These are phyloP conservation scores for Rhizopogon rudus DNA, from an alignment of 768 basidiomycete genomes.

Conservation along the genomic window DNA sequence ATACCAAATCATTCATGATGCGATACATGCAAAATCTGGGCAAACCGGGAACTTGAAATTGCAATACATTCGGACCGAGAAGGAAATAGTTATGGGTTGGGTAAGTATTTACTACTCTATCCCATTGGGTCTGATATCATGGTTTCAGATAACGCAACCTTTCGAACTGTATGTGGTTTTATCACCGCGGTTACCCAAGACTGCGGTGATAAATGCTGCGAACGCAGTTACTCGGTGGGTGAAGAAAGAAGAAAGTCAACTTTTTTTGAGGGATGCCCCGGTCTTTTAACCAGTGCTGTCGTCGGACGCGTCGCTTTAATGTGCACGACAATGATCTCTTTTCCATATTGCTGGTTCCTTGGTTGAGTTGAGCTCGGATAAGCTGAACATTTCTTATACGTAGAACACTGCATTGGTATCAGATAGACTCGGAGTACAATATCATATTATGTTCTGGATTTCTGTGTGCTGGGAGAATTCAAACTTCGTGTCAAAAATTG, in stretches of 20 bases:
- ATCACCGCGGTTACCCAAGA: constrained; percentile 83
- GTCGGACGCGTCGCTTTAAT: background rate
- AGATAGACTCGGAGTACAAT: too few species aligned
- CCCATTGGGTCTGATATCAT: background rate
- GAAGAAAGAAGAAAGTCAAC: constrained; percentile 72
- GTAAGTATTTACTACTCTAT: constrained; percentile 39
- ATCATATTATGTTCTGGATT: too few species aligned
- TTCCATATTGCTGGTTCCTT: background rate
- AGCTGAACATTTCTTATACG: background rate
- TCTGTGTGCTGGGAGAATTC: too few species aligned
- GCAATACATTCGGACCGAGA: constrained; percentile 80
- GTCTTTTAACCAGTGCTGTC: constrained; percentile 53
- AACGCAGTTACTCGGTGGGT: constrained; percentile 90
- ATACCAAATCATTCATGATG: constrained; percentile 86
- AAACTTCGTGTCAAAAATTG: too few species aligned
- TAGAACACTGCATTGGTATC: too few species aligned
- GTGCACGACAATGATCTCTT: background rate
- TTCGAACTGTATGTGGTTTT: constrained; percentile 89
- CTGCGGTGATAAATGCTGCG: constrained; percentile 81
- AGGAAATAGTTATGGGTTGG: constrained; percentile 93
- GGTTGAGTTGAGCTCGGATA: background rate
- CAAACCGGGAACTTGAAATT: constrained; percentile 79
- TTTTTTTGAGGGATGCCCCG: constrained; percentile 88
- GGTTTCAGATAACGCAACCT: constrained; percentile 76
- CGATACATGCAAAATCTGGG: constrained; percentile 85